Percentiles rank a stretch among this genome's conserved stretches.
Evolutionary conservation across 306 rosid genomes (phyloP).

Genomic region (Phaseolus lunatus): DNA sequence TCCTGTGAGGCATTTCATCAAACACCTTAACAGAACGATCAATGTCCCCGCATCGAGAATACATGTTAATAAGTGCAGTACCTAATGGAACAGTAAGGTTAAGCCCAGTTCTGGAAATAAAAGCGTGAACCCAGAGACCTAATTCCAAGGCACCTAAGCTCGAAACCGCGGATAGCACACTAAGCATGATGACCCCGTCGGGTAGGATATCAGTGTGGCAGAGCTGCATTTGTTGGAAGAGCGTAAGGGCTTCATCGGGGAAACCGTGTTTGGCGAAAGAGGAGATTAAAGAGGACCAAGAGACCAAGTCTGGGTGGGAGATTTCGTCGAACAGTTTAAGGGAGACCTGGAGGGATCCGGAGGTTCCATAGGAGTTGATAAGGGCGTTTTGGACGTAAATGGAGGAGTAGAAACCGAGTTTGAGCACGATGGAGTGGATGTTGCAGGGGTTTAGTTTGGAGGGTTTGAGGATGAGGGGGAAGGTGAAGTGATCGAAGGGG

Average conservation of each 20-base stretch:
- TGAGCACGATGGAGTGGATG: conserved; percentile 57
- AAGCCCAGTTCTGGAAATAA: conserved; percentile 44
- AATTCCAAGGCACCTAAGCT: conserved; percentile 65
- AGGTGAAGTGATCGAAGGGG: conserved; percentile 62
- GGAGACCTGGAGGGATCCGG: conserved; percentile 47
- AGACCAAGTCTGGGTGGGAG: conserved; percentile 56
- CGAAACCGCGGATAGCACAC: conserved; percentile 62
- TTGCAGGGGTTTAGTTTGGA: background rate
- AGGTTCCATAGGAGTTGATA: conserved; percentile 50
- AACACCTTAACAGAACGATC: conserved; percentile 61
- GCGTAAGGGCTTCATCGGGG: conserved; percentile 49
- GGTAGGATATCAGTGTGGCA: conserved; percentile 30
- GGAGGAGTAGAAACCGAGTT: conserved; percentile 57
- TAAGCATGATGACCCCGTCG: conserved; percentile 59
- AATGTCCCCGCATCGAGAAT: conserved; percentile 65
- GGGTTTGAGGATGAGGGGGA: conserved; percentile 66
- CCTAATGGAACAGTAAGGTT: conserved; percentile 57
- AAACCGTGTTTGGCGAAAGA: conserved; percentile 52
- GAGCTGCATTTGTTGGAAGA: conserved; percentile 67
- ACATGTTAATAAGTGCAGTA: conserved; percentile 68
- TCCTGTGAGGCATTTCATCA: conserved; percentile 57
- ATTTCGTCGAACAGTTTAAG: conserved; percentile 62
- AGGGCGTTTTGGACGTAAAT: conserved; percentile 58
- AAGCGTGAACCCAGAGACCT: conserved; percentile 61
- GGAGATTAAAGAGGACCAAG: conserved; percentile 66